Base-by-base conservation (phyloP, 2,329 filamentous ascomycete genomes). In the Exutisphaerella laricina region DNA sequence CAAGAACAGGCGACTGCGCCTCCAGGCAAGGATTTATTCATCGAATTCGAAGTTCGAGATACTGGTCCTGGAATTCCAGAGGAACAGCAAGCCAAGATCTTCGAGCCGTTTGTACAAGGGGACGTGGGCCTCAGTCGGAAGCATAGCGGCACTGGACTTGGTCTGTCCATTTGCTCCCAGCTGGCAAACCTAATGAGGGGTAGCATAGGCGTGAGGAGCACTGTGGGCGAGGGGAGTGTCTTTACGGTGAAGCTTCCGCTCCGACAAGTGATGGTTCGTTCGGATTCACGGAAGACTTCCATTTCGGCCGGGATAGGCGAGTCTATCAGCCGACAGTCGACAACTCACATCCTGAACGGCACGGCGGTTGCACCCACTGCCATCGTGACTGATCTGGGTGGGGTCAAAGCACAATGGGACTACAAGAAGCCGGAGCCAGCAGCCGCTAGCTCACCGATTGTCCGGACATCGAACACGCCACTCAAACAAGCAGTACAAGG, bases 61-160 rank as follows among this genome's bases (percentile, higher is more conserved):
- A 90, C 82, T 0, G 89, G 89, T 0, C 88, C 87, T 0, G 89
- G 89, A 20, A 94, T 95, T 44, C 79, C 87, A 0, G 77, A 80
- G 4, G 71, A 83, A 49, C 78, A 94, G 64, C 87, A 88, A 55
- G 73, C 85, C 41, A 82, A 82, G 51, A 87, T 96, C 9, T 96
- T 96, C 61, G 88, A 95, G 62, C 89, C 89, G 0, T 96, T 96
- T 58, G 85, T 95, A 0, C 89, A 96, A 64, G 89, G 85, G 13
- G 88, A 95, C 59, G 70, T 92, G 1, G 86, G 88, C 1, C 67
- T 96, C n/a, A 94, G 85, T 68, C 92, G 88, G 63, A 92, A 92
- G 60, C 94, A 84, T 59, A 88, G 88, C 16, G 89, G 89, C 12
- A 95, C 89, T 1, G 89, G 89, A 3, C 71, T 95, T 3, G 89